phyloP scores from a whole-genome alignment of 352 stramenopile genomes.

The Phytopythium kandeliae region DNA sequence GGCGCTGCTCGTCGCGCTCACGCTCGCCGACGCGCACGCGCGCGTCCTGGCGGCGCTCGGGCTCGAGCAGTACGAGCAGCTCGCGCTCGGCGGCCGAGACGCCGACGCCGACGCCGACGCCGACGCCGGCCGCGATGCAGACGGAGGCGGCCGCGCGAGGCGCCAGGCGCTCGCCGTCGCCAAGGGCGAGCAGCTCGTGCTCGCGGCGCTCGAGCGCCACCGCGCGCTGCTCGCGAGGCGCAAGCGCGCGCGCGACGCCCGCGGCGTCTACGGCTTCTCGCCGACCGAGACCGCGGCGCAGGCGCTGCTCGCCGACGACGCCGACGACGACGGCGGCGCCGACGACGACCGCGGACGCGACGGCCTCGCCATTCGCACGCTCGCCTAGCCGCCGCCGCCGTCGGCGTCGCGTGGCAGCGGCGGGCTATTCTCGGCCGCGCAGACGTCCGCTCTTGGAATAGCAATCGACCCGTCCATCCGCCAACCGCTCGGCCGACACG shows the following conservation, averaged over 20 bases:
- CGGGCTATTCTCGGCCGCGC: too few species aligned
- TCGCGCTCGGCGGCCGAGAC: too few species aligned
- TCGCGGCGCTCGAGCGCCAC: constrained; percentile 43
- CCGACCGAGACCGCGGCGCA: constrained; percentile 12
- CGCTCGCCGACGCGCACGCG: constrained; percentile 45
- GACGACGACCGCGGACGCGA: too few species aligned
- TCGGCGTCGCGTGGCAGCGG: too few species aligned
- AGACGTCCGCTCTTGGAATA: background rate
- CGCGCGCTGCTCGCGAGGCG: constrained; percentile 24
- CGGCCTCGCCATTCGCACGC: too few species aligned
- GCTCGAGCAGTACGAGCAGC: constrained; percentile 66
- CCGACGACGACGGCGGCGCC: constrained; percentile 2
- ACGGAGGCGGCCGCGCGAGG: constrained; percentile 12
- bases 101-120: too few species aligned
- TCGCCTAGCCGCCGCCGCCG: too few species aligned
- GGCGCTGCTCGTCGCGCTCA: constrained; percentile 42
- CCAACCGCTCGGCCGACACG: too few species aligned
- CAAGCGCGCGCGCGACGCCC: constrained; percentile 26
- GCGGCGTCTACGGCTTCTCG: constrained; percentile 27
- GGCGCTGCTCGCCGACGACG: constrained; percentile 15
- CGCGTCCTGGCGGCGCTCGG: constrained; percentile 43
- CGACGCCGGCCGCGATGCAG: too few species aligned
- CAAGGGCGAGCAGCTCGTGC: constrained; percentile 43
- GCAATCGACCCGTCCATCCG: too few species aligned
- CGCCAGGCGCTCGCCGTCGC: constrained; percentile 34